phyloP scores from a whole-genome alignment of 257 asterid genomes.

The Solanum neorickii region DNA sequence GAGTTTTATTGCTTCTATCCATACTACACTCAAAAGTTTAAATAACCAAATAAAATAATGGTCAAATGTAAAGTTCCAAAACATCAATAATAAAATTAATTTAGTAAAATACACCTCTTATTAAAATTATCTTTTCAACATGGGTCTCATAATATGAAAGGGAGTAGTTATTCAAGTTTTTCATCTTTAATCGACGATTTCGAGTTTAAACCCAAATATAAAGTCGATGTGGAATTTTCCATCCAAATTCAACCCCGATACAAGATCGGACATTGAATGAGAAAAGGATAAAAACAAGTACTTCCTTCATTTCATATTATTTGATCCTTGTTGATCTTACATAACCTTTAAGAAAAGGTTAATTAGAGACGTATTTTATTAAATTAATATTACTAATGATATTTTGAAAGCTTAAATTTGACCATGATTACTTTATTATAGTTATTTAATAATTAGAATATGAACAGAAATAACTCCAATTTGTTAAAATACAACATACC shows the following conservation, averaged over 20 bases:
- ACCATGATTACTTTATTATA: background rate
- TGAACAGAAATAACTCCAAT: background rate
- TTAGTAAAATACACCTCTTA: background rate
- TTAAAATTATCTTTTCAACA: background rate
- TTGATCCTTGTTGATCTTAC: background rate
- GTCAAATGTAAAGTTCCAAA: too few relatives aligned
- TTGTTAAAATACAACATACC: background rate
- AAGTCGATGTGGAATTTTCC: background rate
- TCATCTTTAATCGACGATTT: background rate
- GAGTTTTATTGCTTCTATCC: background rate
- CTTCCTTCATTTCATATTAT: background rate
- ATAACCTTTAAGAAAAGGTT: background rate
- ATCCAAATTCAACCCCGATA: background rate
- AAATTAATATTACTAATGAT: background rate
- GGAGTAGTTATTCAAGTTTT: background rate
- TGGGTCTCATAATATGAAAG: background rate
- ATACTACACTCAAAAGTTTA: background rate
- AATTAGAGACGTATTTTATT: background rate
- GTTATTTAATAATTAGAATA: background rate
- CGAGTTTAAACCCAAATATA: background rate
- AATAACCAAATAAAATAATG: background rate
- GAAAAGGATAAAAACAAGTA: background rate
- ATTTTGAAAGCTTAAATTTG: background rate
- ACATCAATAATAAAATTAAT: too few relatives aligned
- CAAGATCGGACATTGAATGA: background rate